These are phyloP conservation scores for Helotiales sp. DNA, from an alignment of 2,329 filamentous ascomycete genomes.

Conservation along the genomic window DNA sequence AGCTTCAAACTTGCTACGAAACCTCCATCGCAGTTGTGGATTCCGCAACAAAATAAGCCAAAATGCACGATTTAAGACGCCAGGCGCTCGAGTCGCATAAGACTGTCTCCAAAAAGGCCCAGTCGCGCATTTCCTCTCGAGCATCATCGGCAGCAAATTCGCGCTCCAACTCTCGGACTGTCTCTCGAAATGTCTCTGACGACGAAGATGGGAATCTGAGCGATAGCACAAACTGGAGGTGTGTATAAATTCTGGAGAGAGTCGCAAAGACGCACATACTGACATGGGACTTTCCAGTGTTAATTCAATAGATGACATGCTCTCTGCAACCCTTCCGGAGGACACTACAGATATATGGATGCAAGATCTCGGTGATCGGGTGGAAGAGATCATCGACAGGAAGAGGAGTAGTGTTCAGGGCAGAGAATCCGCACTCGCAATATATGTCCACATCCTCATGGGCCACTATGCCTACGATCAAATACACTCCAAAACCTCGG, in stretches of 20 bases:
- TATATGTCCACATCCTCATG: constrained; percentile 64
- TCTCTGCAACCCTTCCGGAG: constrained; percentile 52
- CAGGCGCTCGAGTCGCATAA: constrained; percentile 62
- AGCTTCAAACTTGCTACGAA: neutral
- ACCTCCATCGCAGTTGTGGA: neutral
- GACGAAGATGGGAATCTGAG: constrained; percentile 58
- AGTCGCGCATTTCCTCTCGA: constrained; percentile 53
- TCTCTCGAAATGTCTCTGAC: constrained; percentile 57
- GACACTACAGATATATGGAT: constrained; percentile 60
- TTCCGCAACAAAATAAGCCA: constrained; percentile 7
- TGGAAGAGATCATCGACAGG: constrained; percentile 69
- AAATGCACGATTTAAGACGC: constrained; percentile 55
- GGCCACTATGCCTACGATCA: constrained; percentile 65
- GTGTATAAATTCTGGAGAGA: constrained; percentile 1
- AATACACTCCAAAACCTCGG: constrained; percentile 56
- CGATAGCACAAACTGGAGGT: constrained; percentile 61
- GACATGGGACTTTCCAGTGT: constrained; percentile 29
- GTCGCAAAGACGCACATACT: constrained; percentile 13
- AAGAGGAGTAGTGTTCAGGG: constrained; percentile 70
- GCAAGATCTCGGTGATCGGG: constrained; percentile 59
- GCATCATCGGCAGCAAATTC: constrained; percentile 55
- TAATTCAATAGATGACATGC: constrained; percentile 57
- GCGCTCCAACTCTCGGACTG: constrained; percentile 52
- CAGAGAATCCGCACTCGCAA: constrained; percentile 62
- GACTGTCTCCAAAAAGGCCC: constrained; percentile 62